phyloP scores from a whole-genome alignment of 176 grass and related monocot genomes.

The Cymbopogon citratus region DNA sequence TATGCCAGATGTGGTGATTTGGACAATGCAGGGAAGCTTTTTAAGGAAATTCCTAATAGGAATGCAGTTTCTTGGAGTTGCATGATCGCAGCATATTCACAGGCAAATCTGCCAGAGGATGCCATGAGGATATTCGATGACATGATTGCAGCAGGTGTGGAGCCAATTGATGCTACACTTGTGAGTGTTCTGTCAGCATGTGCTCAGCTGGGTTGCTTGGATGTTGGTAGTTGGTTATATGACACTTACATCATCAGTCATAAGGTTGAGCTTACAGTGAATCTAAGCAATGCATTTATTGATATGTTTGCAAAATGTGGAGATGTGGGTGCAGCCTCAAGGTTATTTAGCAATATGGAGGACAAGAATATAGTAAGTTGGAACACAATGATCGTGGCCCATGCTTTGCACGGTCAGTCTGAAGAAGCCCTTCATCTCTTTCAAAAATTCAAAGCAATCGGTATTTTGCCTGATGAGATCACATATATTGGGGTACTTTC shows the following conservation, averaged over 20 bases:
- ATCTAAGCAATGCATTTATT: conserved; percentile 61
- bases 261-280: conserved; percentile 35
- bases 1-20: conserved; percentile 52
- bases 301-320: conserved; percentile 68
- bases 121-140: conserved; percentile 41
- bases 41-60: conserved; percentile 48
- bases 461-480: conserved; percentile 41
- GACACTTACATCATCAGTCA: conserved; percentile 33
- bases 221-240: conserved; percentile 53
- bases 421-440: conserved; percentile 37
- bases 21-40: conserved; percentile 29
- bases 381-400: conserved; percentile 57
- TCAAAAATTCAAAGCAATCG: conserved; percentile 29
- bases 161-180: conserved; percentile 60
- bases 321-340: conserved; percentile 48
- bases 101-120: conserved; percentile 39
- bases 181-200: conserved; percentile 51
- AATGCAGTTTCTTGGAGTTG: conserved; percentile 62
- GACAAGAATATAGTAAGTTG: conserved; percentile 60
- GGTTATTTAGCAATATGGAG: conserved; percentile 48
- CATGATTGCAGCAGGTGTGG: conserved; percentile 42
- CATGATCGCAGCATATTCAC: conserved; percentile 52
- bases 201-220: conserved; percentile 49
- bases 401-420: conserved; percentile 47
- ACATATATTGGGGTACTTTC: conserved; percentile 65